Percentiles rank a stretch among this genome's conserved stretches.
Evolutionary conservation across 208 protist species (phyloP).

Genomic region (Trypanosoma boissoni): DNA sequence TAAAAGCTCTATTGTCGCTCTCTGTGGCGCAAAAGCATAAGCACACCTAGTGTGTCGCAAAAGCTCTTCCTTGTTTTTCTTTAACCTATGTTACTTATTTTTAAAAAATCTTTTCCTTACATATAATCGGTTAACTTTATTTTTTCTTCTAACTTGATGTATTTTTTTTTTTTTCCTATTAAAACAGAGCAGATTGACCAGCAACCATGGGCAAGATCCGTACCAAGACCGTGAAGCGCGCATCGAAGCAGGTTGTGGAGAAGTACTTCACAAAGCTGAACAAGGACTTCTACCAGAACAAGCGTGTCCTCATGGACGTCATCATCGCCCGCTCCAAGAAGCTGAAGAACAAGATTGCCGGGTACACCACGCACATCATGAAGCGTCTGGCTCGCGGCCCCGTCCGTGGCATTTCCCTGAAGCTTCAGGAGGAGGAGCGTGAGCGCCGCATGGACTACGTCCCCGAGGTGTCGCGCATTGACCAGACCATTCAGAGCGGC

Average conservation of each 20-base stretch:
- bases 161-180: slow-evolving; percentile 14
- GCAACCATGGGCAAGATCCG: slow-evolving; percentile 97
- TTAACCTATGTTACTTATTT: too few relatives aligned
- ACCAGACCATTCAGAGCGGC: slow-evolving; percentile 84
- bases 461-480: slow-evolving; percentile 90
- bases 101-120: too few relatives aligned
- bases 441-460: slow-evolving; percentile 99
- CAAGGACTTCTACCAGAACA: slow-evolving; percentile 99
- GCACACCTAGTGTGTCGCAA: too few relatives aligned
- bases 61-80: too few relatives aligned
- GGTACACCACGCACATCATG: slow-evolving; percentile 99
- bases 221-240: slow-evolving; percentile 99
- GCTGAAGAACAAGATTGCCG: slow-evolving; percentile 99
- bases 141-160: slow-evolving; percentile 6
- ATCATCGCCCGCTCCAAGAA: slow-evolving; percentile 99
- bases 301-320: slow-evolving; percentile 96
- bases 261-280: slow-evolving; percentile 99
- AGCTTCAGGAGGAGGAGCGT: slow-evolving; percentile 99
- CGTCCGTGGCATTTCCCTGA: slow-evolving; percentile 99
- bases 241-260: slow-evolving; percentile 98
- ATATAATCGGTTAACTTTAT: not conserved
- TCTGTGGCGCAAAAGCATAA: not conserved
- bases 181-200: slow-evolving; percentile 8
- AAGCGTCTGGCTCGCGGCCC: slow-evolving; percentile 97
- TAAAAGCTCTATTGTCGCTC: not conserved